These are phyloP conservation scores for Megacollybia marginata DNA, from an alignment of 768 basidiomycete genomes.

Conservation along the genomic window DNA sequence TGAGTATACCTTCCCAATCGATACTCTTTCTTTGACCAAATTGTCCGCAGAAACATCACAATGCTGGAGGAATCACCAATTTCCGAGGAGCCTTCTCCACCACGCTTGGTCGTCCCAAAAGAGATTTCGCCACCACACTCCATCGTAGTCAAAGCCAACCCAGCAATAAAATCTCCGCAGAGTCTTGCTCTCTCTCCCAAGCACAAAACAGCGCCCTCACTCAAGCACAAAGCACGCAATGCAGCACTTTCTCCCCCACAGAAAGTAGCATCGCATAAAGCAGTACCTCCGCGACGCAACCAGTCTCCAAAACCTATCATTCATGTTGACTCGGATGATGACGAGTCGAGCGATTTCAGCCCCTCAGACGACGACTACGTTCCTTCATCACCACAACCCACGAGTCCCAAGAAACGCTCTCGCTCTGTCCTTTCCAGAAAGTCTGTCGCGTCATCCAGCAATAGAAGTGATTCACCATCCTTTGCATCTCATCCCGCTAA, in stretches of 20 bases:
- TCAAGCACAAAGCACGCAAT: too few species aligned
- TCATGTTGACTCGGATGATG: constrained; percentile 15
- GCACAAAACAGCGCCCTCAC: too few species aligned
- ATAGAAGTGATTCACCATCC: constrained; percentile 1
- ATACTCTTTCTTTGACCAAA: background rate
- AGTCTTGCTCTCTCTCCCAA: too few species aligned
- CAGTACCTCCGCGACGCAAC: background rate
- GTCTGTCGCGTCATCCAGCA: background rate
- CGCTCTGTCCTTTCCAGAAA: background rate
- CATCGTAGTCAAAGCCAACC: too few species aligned
- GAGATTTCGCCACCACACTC: background rate
- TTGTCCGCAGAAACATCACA: background rate
- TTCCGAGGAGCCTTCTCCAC: constrained; percentile 1
- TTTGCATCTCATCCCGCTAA: constrained; percentile 11
- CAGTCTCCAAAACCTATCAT: background rate
- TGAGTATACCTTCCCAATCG: background rate
- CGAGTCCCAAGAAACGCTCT: constrained; percentile 20
- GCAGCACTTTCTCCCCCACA: too few species aligned
- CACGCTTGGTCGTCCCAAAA: background rate
- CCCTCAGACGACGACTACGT: constrained; percentile 38
- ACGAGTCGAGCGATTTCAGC: constrained; percentile 30
- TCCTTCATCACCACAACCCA: constrained; percentile 27
- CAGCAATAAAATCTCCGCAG: too few species aligned
- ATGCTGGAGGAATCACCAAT: background rate
- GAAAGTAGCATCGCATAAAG: too few species aligned